Base-by-base conservation (phyloP, 805 yeast species). In the Babjeviella inositovora region DNA sequence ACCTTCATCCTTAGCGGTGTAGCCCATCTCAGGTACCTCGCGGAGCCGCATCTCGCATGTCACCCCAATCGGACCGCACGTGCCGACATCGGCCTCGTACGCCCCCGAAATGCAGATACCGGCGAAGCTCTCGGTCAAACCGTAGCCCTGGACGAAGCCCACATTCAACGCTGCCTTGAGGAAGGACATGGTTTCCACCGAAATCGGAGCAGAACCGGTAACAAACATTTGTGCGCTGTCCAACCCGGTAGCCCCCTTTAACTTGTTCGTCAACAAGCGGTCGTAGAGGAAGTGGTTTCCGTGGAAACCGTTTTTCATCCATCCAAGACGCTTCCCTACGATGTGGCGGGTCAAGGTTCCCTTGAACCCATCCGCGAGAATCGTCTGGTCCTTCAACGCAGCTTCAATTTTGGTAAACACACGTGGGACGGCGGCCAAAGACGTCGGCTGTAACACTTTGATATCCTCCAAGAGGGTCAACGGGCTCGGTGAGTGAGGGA, bases 141-240 rank as follows among this genome's bases (percentile, higher is more conserved):
- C 87, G 43, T 74, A 76, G n/a, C 87, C 90, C 46, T 75, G 84
- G 13, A 39, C 20, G 17, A 32, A 60, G 51, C 63, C 67, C 27
- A 64, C 43, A 30, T 63, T 66, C 25, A 77, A 55, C 2, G 70
- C 56, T n/a, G 70, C 70, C 36, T 69, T 62, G 35, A 77, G 44
- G 39, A 72, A 75, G 28, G 51, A 47, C 19, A 73, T 53, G 1
- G 82, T 70, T 19, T 62, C 70, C 10, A 62, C 57, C 15, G 77
- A 54, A 31, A 76, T 56, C 13, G 90, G 87, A 3, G 87, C 84
- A 15, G 80, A 70, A 13, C 87, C 81, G 14, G 60, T 48, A 17
- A 59, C 41, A 14, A 60, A 28, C 27, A 45, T 44, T 11, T 47
- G 41, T 17, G 52, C 33, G 22, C 60, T 57, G 15, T 49, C 55